Percentiles rank a stretch among this genome's conserved stretches.
phyloP scores from a whole-genome alignment of 257 asterid genomes.

The Oldenlandia corymbosa region DNA sequence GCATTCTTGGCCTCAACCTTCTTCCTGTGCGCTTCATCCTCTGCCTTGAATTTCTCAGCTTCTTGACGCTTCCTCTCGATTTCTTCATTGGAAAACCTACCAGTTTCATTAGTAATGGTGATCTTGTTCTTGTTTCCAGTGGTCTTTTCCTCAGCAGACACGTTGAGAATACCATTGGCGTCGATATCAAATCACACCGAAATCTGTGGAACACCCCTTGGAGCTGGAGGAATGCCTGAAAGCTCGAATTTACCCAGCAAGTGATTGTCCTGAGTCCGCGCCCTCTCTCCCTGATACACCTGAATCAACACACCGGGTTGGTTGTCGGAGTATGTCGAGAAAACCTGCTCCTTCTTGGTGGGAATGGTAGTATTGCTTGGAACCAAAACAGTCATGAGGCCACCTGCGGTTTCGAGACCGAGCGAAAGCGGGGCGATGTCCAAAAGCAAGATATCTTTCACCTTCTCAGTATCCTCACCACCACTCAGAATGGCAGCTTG shows the following conservation, averaged over 20 bases:
- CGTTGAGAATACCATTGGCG: slow-evolving; percentile 56
- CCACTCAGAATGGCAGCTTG: too few relatives aligned
- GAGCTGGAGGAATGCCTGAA: slow-evolving; percentile 58
- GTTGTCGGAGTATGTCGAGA: slow-evolving; percentile 47
- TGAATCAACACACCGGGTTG: slow-evolving; percentile 58
- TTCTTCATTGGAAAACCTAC: too few relatives aligned
- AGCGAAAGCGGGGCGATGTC: slow-evolving; percentile 57
- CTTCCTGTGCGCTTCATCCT: slow-evolving; percentile 61
- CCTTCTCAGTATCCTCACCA: slow-evolving; percentile 65
- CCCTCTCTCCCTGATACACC: slow-evolving; percentile 59
- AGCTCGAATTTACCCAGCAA: slow-evolving; percentile 53
- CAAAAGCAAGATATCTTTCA: slow-evolving; percentile 51
- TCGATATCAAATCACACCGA: too few relatives aligned
- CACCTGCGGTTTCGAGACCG: slow-evolving; percentile 55
- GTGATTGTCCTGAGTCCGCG: slow-evolving; percentile 51
- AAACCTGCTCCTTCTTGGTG: too few relatives aligned
- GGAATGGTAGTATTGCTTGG: too few relatives aligned
- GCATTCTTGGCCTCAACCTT: too few relatives aligned
- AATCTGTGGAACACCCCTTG: slow-evolving; percentile 57
- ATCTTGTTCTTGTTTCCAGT: slow-evolving; percentile 72
- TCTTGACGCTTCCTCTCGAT: slow-evolving; percentile 66
- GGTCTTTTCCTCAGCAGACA: slow-evolving; percentile 63
- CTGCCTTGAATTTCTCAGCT: slow-evolving; percentile 58
- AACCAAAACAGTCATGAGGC: too few relatives aligned
- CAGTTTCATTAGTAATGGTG: slow-evolving; percentile 69